Evolutionary conservation across 2,329 filamentous ascomycete genomes (phyloP), one percentile per base, ranked within the genome.

Genomic region (Stagonosporopsis rhizophila): DNA sequence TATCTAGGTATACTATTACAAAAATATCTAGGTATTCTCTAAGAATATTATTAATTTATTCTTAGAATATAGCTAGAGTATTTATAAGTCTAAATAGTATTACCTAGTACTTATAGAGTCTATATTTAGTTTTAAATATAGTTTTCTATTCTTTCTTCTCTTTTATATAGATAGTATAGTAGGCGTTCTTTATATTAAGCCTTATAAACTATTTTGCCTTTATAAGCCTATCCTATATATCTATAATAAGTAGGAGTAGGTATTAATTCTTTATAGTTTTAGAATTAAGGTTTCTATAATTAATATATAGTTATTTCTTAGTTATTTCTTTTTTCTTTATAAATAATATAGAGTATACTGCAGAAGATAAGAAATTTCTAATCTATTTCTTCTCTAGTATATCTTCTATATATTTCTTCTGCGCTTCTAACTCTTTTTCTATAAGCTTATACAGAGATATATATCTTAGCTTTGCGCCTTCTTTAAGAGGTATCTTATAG

Each of bases 81-180:
- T 48, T 40, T 6, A 23, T 48, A 6, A 48, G 45, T 17, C 45
- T 20, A 23, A 40, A 48, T 9, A 17, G 45, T 8, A 48, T 48
- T n/a, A 48, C 35, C 4, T 11, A 9, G 4, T 40, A 40, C 19
- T 48, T 27, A 15, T 32, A 48, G 17, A 23, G n/a, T n/a, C 35
- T 23, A 15, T 40, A 48, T 7, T 22, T 8, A 1, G 45, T 48
- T 40, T 22, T 40, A 17, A 48, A 48, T 1, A 12, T 30, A 15
- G 15, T 48, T n/a, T 40, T 40, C 19, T 15, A 48, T 15, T 48
- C 37, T 28, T 48, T 9, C 1, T 35, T 17, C 3, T 40, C 23
- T 15, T 48, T 40, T 5, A 48, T 48, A 4, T 17, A 19, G 8
- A 48, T 48, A 27, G 30, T 32, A 15, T 45, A 34, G 19, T 45